Evolutionary conservation across 2,329 filamentous ascomycete species (phyloP), one percentile per base, ranked within the genome.

Genomic region (Aciculosporium take): DNA sequence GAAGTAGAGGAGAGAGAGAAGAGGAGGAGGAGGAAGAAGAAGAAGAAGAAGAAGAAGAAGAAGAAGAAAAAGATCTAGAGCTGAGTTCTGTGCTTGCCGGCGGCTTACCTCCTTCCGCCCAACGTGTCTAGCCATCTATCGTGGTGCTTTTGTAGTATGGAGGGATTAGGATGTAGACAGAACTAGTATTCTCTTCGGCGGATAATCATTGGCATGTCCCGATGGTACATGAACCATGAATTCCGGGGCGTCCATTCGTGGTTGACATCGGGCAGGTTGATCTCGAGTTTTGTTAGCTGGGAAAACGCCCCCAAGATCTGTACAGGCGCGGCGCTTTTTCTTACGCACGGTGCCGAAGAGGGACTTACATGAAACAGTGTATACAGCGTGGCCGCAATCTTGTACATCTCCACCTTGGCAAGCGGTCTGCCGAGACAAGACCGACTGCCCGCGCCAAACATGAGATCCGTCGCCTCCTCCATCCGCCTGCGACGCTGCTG

Each of bases 381-480:
- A 46, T 69, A 59, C 36, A 72, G 43, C n/a, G 65, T 69, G 4
- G 68, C 56, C 3, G 58, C 49, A 1, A 60, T 45, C 49, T 63
- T 63, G 43, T 59, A 59, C 17, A 62, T 45, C 45, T 63, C 53
- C 44, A 59, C 46, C 43, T 50, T 44, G 10, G 51, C 54, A 13
- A 64, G 46, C 40, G 62, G 51, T 42, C 59, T 56, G 3, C 63
- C 62, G 21, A 65, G 45, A 40, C 65, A 66, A 6, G 60, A 57
- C 9, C 62, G 55, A 5, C 56, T 59, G 2, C 63, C 64, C 1
- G 54, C 58, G 7, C 63, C 64, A 48, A 66, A 67, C 15, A 53
- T 53, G 0, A 66, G 41, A 31, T 61, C 48, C 1, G 35, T 58
- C 0, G 58, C 48, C 24, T 57, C 53, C 33, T 63, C 63, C 61